These are phyloP conservation scores for Calcarisporium arbuscula DNA, from an alignment of 2,329 filamentous ascomycete genomes.

Conservation along the genomic window DNA sequence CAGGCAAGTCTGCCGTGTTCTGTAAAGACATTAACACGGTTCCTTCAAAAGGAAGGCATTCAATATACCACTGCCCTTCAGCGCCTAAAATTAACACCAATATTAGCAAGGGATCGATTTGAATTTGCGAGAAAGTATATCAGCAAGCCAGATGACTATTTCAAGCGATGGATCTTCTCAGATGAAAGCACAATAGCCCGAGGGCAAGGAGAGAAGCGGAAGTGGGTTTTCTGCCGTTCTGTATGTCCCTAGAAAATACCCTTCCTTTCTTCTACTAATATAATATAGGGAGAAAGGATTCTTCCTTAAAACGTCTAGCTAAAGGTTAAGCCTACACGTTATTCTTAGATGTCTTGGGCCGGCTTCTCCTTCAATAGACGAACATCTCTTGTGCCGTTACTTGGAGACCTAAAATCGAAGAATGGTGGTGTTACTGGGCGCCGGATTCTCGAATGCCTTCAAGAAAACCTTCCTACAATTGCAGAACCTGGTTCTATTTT, in stretches of 20 bases:
- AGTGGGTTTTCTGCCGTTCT: constrained; percentile 1
- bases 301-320: constrained; percentile 1
- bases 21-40: constrained; percentile 5
- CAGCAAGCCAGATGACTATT: neutral
- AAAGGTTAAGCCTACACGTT: constrained; percentile 4
- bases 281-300: constrained; percentile 3
- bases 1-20: constrained; percentile 2
- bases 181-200: constrained; percentile 3
- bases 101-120: constrained; percentile 1
- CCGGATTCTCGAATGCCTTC: constrained; percentile 6
- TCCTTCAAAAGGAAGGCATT: constrained; percentile 6
- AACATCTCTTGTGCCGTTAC: constrained; percentile 1
- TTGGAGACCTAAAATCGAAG: constrained; percentile 4
- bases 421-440: constrained; percentile 6
- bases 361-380: constrained; percentile 1
- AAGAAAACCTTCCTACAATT: constrained; percentile 9
- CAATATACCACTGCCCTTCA: constrained; percentile 4
- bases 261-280: constrained; percentile 3
- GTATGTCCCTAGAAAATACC: constrained; percentile 3
- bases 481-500: constrained; percentile 6
- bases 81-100: constrained; percentile 1
- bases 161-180: constrained; percentile 4
- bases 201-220: neutral
- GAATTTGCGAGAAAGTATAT: constrained; percentile 4
- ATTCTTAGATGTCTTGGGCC: constrained; percentile 9